These are phyloP conservation scores for Pinus taeda DNA, from an alignment of 75 land plant species.

Conservation along the genomic window DNA sequence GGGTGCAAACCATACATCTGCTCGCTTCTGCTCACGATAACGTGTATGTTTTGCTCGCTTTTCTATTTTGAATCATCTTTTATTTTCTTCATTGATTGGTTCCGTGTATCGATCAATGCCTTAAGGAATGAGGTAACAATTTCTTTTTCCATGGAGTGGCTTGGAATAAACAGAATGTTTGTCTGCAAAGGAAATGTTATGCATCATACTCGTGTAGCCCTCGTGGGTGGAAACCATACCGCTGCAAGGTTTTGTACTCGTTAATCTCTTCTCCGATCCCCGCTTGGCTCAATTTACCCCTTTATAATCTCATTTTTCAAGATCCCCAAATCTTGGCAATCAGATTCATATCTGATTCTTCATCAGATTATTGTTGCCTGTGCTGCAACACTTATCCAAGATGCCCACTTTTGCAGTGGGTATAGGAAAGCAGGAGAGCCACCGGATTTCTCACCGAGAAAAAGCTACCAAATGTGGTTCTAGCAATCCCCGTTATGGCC, in stretches of 20 bases:
- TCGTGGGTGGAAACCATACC: constrained; percentile 80
- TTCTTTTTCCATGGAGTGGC: too few species aligned
- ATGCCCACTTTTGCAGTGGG: background rate
- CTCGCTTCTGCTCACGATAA: too few species aligned
- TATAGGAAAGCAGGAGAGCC: background rate
- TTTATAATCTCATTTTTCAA: background rate
- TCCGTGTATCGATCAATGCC: too few species aligned
- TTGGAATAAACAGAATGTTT: too few species aligned
- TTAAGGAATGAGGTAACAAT: too few species aligned
- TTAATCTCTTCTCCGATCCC: constrained; percentile 19
- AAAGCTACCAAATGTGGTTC: background rate
- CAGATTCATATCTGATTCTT: background rate
- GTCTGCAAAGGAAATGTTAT: too few species aligned
- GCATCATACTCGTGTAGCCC: constrained; percentile 32
- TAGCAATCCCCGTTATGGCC: background rate
- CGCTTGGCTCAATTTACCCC: background rate
- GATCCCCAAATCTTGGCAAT: background rate
- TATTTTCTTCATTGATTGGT: too few species aligned
- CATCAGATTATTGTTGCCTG: background rate
- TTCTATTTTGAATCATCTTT: too few species aligned
- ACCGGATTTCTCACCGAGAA: background rate
- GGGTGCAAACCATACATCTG: too few species aligned
- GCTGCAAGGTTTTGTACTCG: constrained; percentile 73
- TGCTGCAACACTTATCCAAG: too few species aligned
- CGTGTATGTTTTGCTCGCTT: too few species aligned